These are phyloP conservation scores for Trypethelium eluteriae DNA, from an alignment of 495 filamentous ascomycete genomes.

Conservation along the genomic window DNA sequence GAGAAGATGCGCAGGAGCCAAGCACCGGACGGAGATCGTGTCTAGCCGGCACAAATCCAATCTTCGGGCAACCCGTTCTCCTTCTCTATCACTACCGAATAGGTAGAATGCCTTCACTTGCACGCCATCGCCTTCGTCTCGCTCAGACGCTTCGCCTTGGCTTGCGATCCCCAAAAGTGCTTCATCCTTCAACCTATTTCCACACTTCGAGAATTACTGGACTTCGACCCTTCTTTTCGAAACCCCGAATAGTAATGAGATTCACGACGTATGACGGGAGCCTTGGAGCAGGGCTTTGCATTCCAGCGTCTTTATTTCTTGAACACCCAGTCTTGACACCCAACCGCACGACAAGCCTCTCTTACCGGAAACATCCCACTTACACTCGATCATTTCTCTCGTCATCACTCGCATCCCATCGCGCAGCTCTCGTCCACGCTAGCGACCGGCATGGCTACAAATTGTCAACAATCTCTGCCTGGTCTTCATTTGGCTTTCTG, in stretches of 20 bases:
- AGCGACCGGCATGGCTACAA: not conserved
- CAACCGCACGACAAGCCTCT: not conserved
- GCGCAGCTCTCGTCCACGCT: not conserved
- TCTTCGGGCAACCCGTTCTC: not conserved
- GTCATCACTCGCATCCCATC: not conserved
- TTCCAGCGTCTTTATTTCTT: not conserved
- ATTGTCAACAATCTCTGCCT: not conserved
- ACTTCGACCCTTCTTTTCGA: not conserved
- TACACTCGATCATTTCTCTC: not conserved
- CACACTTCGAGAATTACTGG: not conserved
- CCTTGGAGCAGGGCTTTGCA: not conserved
- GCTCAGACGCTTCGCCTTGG: not conserved
- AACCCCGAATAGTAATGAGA: not conserved
- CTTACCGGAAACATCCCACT: not conserved
- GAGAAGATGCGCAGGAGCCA: constrained; percentile 96
- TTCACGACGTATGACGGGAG: constrained; percentile 8
- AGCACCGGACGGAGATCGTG: constrained; percentile 42
- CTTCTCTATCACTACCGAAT: not conserved
- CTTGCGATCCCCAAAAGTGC: not conserved
- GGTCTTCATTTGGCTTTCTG: not conserved
- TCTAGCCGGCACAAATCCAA: constrained; percentile 28
- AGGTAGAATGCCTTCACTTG: not conserved
- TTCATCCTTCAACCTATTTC: not conserved
- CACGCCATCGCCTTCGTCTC: not conserved
- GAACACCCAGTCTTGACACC: not conserved